Evolutionary conservation across 768 basidiomycete species (phyloP).

Genomic region (Amanita polypyramis): DNA sequence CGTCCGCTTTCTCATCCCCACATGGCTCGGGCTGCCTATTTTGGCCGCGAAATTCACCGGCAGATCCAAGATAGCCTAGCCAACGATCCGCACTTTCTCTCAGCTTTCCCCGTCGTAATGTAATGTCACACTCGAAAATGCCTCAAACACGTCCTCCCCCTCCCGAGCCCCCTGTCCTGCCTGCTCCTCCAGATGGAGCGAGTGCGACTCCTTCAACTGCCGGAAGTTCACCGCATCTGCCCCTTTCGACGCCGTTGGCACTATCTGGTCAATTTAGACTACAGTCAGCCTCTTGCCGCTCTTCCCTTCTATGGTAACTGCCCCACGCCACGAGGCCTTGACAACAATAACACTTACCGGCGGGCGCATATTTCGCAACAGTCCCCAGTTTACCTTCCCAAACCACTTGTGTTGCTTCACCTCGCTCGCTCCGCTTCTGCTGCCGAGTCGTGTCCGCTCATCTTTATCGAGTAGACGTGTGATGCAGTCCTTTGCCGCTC

Average conservation of each 20-base stretch:
- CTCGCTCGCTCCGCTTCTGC: conserved; percentile 92
- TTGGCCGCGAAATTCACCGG: conserved; percentile 9
- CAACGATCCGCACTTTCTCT: conserved; percentile 9
- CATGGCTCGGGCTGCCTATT: conserved; percentile 13
- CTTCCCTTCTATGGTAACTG: too few relatives aligned
- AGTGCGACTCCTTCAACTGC: conserved; percentile 80
- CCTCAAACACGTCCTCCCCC: conserved; percentile 65
- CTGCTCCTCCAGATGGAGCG: conserved; percentile 79
- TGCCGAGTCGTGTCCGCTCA: conserved; percentile 80
- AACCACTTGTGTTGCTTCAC: conserved; percentile 99
- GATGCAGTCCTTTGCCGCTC: conserved; percentile 83
- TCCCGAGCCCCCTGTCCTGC: conserved; percentile 20
- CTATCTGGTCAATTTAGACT: conserved; percentile 60
- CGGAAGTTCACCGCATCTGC: conserved; percentile 86
- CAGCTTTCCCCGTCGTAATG: conserved; percentile 67
- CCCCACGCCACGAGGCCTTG: too few relatives aligned
- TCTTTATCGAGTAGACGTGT: conserved; percentile 85
- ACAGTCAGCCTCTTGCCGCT: conserved; percentile 14
- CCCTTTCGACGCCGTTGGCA: conserved; percentile 69
- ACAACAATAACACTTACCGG: conserved; percentile 49
- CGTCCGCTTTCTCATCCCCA: conserved; percentile 16
- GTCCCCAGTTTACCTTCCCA: conserved; percentile 90
- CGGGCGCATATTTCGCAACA: conserved; percentile 84
- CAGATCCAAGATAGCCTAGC: conserved; percentile 10
- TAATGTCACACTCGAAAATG: conserved; percentile 84